These are phyloP conservation scores for Pythium dissimile DNA, from an alignment of 352 stramenopile species.

Conservation along the genomic window DNA sequence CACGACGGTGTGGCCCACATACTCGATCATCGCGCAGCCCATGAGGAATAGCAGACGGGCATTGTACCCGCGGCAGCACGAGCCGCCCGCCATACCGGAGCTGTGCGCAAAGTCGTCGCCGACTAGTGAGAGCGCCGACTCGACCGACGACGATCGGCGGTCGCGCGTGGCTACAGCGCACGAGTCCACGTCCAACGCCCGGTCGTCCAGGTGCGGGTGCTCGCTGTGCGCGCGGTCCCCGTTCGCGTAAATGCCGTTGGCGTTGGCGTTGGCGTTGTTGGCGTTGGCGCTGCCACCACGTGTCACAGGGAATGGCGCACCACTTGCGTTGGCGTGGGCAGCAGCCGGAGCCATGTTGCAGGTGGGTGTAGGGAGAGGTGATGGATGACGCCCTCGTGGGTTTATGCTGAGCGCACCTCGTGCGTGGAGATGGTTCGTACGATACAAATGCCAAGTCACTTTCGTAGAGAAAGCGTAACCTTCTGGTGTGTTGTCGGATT, in stretches of 20 bases:
- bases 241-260: not conserved
- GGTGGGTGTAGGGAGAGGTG: not conserved
- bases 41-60: constrained; percentile 77
- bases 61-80: constrained; percentile 72
- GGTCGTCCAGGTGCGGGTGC: constrained; percentile 3
- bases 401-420: not conserved
- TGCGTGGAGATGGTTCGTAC: not conserved
- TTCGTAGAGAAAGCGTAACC: constrained; percentile 1
- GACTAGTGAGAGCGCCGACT: constrained; percentile 21
- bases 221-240: no score
- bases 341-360: constrained; percentile 14
- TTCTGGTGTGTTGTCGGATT: not conserved
- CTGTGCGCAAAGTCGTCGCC: constrained; percentile 17
- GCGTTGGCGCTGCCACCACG: not conserved
- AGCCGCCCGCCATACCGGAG: constrained; percentile 18
- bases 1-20: constrained; percentile 67
- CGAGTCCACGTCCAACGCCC: not conserved
- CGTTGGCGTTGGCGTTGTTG: not conserved
- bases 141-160: constrained; percentile 22
- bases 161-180: not conserved
- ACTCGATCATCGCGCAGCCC: constrained; percentile 75
- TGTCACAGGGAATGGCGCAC: constrained; percentile 2
- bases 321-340: not conserved
- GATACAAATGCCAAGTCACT: constrained; percentile 16
- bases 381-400: not conserved